Percentiles rank a stretch among this genome's conserved stretches.
Conservation (phyloP, 805 yeast genomes). For the Priceomyces fermenticarens region DNA sequence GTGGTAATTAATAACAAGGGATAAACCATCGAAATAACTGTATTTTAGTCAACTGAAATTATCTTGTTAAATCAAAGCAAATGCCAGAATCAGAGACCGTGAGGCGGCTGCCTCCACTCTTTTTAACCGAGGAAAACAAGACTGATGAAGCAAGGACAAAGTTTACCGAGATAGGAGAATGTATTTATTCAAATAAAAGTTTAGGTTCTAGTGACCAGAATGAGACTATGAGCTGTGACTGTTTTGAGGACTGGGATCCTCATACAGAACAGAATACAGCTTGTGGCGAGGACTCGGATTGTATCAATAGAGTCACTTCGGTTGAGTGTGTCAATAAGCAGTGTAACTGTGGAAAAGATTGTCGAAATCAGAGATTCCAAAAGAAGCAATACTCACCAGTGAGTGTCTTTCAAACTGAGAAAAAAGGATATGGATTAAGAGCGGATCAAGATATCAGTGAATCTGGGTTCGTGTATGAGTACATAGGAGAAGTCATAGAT, state of each 20-base stretch:
- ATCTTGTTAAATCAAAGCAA: not conserved
- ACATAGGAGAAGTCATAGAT: conserved; percentile 90
- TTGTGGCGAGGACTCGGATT: conserved; percentile 82
- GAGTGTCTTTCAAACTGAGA: conserved; percentile 78
- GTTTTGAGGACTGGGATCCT: conserved; percentile 52
- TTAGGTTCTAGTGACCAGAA: conserved; percentile 73
- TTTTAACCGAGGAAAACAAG: conserved; percentile 46
- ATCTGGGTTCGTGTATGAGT: conserved; percentile 81
- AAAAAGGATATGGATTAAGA: conserved; percentile 87
- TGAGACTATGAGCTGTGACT: conserved; percentile 90
- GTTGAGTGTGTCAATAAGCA: conserved; percentile 81
- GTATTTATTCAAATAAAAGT: conserved; percentile 58
- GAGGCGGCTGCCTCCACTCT: conserved; percentile 19
- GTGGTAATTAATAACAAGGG: not conserved
- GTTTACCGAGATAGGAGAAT: conserved; percentile 54
- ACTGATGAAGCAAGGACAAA: conserved; percentile 66
- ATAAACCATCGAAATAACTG: not conserved
- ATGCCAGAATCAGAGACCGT: conserved; percentile 7
- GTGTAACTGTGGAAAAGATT: conserved; percentile 69
- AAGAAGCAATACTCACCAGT: conserved; percentile 66
- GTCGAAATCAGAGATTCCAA: conserved; percentile 90
- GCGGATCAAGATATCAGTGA: conserved; percentile 58
- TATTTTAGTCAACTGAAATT: not conserved
- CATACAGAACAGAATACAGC: conserved; percentile 49
- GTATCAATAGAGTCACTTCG: conserved; percentile 88